These are phyloP conservation scores for Zymoseptoria passerinii DNA, from an alignment of 2,329 filamentous ascomycete species.

Conservation along the genomic window DNA sequence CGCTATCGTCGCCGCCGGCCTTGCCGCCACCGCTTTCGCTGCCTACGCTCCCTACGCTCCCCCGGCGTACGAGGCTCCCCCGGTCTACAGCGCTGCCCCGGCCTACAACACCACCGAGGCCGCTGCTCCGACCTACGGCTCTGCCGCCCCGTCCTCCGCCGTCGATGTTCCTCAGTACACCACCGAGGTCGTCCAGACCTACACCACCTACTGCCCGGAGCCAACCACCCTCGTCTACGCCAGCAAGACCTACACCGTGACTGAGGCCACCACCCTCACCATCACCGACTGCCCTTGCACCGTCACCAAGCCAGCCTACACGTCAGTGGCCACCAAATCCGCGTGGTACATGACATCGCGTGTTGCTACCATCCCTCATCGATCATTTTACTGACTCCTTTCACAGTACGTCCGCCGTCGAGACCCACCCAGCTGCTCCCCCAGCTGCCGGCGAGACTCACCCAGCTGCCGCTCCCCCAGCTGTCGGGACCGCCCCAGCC, in stretches of 20 bases:
- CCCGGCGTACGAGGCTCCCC: background rate
- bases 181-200: constrained; percentile 16
- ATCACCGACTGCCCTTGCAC: constrained; percentile 24
- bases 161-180: constrained; percentile 41
- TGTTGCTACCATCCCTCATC: constrained; percentile 12
- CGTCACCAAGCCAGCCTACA: constrained; percentile 18
- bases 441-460: constrained; percentile 1
- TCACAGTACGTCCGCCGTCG: background rate
- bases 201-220: constrained; percentile 16
- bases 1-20: background rate
- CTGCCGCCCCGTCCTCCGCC: constrained; percentile 51
- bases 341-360: constrained; percentile 14
- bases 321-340: constrained; percentile 15
- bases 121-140: constrained; percentile 36
- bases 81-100: background rate
- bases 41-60: background rate
- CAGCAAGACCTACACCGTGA: constrained; percentile 17
- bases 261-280: constrained; percentile 19
- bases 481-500: background rate
- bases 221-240: constrained; percentile 15
- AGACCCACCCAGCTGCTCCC: background rate
- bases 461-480: background rate
- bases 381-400: constrained; percentile 30
- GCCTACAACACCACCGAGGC: background rate
- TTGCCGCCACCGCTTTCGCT: background rate